These are phyloP conservation scores for Ceratocystis alfenasii DNA, from an alignment of 2,329 filamentous ascomycete genomes.

Conservation along the genomic window DNA sequence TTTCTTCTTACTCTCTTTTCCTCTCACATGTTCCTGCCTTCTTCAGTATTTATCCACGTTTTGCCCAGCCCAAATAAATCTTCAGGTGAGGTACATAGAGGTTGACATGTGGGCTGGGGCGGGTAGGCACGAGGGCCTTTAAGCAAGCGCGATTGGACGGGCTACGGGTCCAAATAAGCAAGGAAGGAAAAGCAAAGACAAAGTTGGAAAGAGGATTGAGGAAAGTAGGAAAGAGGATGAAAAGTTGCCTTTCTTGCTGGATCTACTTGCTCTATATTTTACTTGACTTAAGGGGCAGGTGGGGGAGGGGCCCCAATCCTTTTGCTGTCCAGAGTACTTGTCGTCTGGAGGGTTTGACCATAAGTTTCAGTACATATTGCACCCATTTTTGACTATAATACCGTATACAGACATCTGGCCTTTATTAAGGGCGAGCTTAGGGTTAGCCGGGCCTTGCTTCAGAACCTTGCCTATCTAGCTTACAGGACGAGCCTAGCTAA, in stretches of 20 bases:
- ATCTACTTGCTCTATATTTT: conserved; percentile 7
- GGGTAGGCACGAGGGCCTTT: conserved; percentile 3
- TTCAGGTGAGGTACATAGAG: background rate
- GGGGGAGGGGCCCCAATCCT: background rate
- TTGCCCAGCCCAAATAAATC: background rate
- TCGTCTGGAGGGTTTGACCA: background rate
- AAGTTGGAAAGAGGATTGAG: background rate
- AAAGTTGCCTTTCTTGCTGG: background rate
- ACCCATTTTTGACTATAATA: no score
- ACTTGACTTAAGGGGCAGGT: conserved; percentile 5
- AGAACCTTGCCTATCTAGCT: conserved; percentile 4
- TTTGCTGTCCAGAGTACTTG: background rate
- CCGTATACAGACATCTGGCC: no score
- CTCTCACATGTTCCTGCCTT: background rate
- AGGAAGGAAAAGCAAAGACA: background rate
- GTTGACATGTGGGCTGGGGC: conserved; percentile 1
- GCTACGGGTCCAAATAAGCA: background rate
- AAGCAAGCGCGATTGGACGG: conserved; percentile 11
- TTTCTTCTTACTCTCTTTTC: no score
- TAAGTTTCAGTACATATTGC: background rate
- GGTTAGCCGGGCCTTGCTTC: background rate
- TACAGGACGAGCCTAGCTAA: background rate
- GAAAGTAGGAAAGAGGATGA: background rate
- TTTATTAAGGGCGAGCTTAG: background rate
- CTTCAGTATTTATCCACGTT: background rate